Conservation (phyloP, 2,329 filamentous ascomycete genomes). For the Aspergillus udagawae region DNA sequence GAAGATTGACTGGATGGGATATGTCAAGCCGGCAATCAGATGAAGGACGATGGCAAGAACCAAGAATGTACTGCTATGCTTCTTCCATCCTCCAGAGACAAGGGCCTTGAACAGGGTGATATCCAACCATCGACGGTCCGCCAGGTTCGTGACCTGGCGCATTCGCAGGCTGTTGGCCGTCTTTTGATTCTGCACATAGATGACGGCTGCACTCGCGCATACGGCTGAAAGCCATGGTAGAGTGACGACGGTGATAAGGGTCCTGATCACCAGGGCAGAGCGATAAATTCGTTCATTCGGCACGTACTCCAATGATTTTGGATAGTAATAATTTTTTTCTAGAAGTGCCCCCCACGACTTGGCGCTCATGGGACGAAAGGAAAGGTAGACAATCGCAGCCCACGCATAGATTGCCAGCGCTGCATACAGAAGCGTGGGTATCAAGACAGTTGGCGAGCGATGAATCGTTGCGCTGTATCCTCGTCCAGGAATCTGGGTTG, state of each 20-base stretch:
- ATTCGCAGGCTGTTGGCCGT: slow-evolving; percentile 11
- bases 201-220: slow-evolving; percentile 20
- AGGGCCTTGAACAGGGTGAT: slow-evolving; percentile 3
- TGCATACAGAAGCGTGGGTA: not conserved
- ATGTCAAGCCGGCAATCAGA: slow-evolving; percentile 18
- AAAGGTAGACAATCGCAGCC: not conserved
- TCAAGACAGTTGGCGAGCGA: not conserved
- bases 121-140: slow-evolving; percentile 21
- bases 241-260: slow-evolving; percentile 15
- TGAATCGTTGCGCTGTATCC: not conserved
- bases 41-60: slow-evolving; percentile 17
- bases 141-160: slow-evolving; percentile 18
- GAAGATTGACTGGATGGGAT: slow-evolving; percentile 20
- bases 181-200: slow-evolving; percentile 19
- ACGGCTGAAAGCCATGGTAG: slow-evolving; percentile 20
- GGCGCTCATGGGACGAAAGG: not conserved
- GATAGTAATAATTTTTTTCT: not conserved
- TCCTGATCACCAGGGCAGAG: slow-evolving; percentile 16
- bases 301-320: not conserved
- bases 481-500: not conserved
- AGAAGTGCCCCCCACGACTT: not conserved
- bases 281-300: slow-evolving; percentile 11
- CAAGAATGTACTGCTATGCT: slow-evolving; percentile 19
- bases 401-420: not conserved
- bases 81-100: slow-evolving; percentile 9